A percentile compares a stretch with the other conserved stretches of the same genome.
phyloP scores from a whole-genome alignment of 257 asterid species.

The Catharanthus roseus region DNA sequence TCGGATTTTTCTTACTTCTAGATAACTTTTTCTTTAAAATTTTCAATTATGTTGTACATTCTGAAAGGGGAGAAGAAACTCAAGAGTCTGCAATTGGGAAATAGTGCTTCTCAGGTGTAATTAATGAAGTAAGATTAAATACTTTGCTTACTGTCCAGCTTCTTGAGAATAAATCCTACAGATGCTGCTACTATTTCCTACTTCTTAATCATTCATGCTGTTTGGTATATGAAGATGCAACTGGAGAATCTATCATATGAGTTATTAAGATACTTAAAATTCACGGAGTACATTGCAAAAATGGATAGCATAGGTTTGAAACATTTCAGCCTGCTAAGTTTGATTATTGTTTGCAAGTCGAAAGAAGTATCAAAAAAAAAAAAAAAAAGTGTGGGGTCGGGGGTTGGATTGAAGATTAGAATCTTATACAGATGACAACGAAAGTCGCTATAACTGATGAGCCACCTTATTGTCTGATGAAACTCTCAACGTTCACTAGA shows the following conservation, averaged over 20 bases:
- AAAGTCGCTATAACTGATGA: too few relatives aligned
- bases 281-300: too few relatives aligned
- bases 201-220: too few relatives aligned
- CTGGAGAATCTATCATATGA: not conserved
- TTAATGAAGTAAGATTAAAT: not conserved
- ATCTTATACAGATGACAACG: too few relatives aligned
- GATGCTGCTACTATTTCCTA: not conserved
- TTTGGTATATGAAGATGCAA: not conserved
- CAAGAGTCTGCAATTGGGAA: not conserved
- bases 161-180: not conserved
- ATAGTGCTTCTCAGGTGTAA: not conserved
- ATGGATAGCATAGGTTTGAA: not conserved
- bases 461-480: too few relatives aligned
- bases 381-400: not conserved
- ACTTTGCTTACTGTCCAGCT: not conserved
- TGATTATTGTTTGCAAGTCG: not conserved
- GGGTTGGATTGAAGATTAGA: too few relatives aligned
- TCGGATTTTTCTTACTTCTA: too few relatives aligned
- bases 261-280: not conserved
- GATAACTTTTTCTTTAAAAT: too few relatives aligned
- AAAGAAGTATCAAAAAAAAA: too few relatives aligned
- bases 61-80: too few relatives aligned
- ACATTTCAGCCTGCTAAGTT: not conserved
- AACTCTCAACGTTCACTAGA: too few relatives aligned
- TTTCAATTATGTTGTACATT: too few relatives aligned